These are phyloP conservation scores for Talaromyces thailandensis DNA, from an alignment of 495 filamentous ascomycete genomes.

Conservation along the genomic window DNA sequence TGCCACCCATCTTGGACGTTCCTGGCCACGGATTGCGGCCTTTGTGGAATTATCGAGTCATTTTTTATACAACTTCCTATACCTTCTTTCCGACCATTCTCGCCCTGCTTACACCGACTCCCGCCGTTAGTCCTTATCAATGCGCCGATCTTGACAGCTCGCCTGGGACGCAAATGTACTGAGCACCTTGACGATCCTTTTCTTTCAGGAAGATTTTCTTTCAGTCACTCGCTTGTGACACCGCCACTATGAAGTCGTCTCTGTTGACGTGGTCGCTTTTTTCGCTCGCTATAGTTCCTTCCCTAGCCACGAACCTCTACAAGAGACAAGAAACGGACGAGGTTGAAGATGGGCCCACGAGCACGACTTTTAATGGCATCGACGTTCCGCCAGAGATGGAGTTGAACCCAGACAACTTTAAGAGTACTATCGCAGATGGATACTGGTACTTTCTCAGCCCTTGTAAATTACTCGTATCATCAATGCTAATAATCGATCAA, in stretches of 20 bases:
- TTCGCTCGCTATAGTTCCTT: constrained; percentile 29
- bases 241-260: constrained; percentile 26
- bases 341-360: constrained; percentile 5
- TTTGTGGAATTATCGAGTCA: background rate
- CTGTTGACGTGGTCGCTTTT: constrained; percentile 34
- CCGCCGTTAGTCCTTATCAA: background rate
- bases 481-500: background rate
- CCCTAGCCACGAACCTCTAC: constrained; percentile 16
- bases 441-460: constrained; percentile 42
- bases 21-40: background rate
- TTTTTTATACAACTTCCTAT: background rate
- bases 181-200: background rate
- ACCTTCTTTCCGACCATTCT: background rate
- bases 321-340: background rate
- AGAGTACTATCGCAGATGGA: constrained; percentile 50
- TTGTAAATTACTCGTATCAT: too few species aligned
- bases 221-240: constrained; percentile 7
- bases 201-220: background rate
- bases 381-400: constrained; percentile 67
- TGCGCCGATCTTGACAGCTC: background rate
- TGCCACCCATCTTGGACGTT: constrained; percentile 1
- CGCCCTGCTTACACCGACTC: background rate
- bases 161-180: background rate
- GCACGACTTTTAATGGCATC: constrained; percentile 71
- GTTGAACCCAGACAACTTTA: constrained; percentile 46